A percentile compares a stretch with the other conserved stretches of the same genome.
These are phyloP conservation scores for Pittosporum tobira DNA, from an alignment of 129 eudicot genomes.

Conservation along the genomic window DNA sequence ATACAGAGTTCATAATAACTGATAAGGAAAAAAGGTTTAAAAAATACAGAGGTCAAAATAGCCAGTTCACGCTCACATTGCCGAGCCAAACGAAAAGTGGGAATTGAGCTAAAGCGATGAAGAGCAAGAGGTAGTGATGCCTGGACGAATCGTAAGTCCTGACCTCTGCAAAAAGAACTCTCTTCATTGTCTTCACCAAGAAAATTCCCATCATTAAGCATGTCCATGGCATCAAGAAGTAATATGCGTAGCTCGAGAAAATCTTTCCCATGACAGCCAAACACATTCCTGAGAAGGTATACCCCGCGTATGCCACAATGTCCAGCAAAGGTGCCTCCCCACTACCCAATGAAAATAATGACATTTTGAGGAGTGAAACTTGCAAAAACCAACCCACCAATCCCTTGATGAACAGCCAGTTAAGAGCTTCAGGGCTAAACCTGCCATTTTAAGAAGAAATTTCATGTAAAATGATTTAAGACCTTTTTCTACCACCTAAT, in stretches of 20 bases:
- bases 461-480: background rate
- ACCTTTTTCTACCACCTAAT: background rate
- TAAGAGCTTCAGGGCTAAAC: conserved; percentile 59
- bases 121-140: conserved; percentile 46
- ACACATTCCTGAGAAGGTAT: conserved; percentile 48
- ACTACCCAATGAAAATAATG: conserved; percentile 46
- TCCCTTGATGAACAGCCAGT: conserved; percentile 56
- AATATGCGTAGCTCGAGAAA: conserved; percentile 38
- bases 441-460: conserved; percentile 13
- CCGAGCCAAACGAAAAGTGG: conserved; percentile 50
- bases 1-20: too few relatives aligned
- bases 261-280: conserved; percentile 43
- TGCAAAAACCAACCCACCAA: conserved; percentile 58
- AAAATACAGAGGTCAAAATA: conserved; percentile 25
- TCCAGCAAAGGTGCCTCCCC: conserved; percentile 68
- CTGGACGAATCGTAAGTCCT: conserved; percentile 44
- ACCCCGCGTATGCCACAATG: conserved; percentile 62
- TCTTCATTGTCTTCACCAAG: conserved; percentile 45
- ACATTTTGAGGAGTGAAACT: conserved; percentile 43
- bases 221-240: conserved; percentile 48
- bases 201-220: conserved; percentile 50
- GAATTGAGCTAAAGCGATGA: conserved; percentile 47
- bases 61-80: conserved; percentile 39
- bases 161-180: conserved; percentile 41
- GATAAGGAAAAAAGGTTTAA: too few relatives aligned